A percentile compares a stretch with the other conserved stretches of the same genome.
These are phyloP conservation scores for Fraxinus anomala DNA, from an alignment of 257 asterid genomes.

Conservation along the genomic window DNA sequence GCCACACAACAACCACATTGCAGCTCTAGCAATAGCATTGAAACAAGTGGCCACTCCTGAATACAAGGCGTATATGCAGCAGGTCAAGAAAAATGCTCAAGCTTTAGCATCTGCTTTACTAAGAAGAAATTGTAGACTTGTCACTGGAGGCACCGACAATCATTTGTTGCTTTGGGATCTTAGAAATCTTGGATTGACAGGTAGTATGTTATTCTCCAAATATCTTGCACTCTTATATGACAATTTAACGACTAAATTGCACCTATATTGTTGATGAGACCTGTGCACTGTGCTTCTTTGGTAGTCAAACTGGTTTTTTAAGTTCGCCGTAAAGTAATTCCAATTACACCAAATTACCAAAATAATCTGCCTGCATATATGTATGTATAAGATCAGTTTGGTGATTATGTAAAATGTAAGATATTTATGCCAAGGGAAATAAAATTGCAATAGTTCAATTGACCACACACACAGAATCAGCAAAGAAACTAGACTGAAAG, in stretches of 20 bases:
- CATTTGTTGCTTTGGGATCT: slow-evolving; percentile 93
- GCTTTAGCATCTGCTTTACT: slow-evolving; percentile 65
- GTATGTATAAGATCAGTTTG: not conserved
- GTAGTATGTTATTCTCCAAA: slow-evolving; percentile 27
- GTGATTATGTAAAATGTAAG: not conserved
- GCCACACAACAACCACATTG: slow-evolving; percentile 94
- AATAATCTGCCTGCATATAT: not conserved
- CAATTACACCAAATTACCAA: not conserved
- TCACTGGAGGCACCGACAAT: slow-evolving; percentile 91
- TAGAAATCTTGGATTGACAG: slow-evolving; percentile 78
- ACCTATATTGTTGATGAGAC: not conserved
- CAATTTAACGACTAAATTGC: not conserved
- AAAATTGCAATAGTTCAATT: not conserved
- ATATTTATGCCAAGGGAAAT: not conserved
- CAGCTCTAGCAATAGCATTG: slow-evolving; percentile 87
- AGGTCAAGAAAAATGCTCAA: slow-evolving; percentile 84
- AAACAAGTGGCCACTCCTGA: slow-evolving; percentile 93
- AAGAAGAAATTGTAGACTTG: slow-evolving; percentile 68
- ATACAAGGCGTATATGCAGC: slow-evolving; percentile 79
- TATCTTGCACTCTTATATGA: not conserved
- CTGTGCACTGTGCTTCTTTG: not conserved
- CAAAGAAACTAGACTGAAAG: not conserved
- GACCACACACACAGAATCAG: not conserved
- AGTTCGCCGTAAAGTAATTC: not conserved
- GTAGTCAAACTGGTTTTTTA: not conserved